Percentiles rank a stretch among this genome's conserved stretches.
Conservation (phyloP, 805 yeast species). For the Pichia membranifaciens region DNA sequence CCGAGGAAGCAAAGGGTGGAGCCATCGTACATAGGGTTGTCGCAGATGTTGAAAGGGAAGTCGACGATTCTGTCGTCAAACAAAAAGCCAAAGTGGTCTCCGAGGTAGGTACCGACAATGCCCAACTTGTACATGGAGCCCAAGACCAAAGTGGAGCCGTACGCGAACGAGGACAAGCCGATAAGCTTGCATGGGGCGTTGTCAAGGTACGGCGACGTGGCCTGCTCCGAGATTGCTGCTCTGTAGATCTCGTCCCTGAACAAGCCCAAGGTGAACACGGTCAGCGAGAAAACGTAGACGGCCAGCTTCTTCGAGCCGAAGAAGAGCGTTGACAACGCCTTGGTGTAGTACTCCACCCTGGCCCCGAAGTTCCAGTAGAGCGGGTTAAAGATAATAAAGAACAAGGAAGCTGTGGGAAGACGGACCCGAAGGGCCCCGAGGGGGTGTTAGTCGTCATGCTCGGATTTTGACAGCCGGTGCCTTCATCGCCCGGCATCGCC, state of each 20-base stretch:
- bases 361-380: slow-evolving; percentile 94
- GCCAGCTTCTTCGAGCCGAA: slow-evolving; percentile 65
- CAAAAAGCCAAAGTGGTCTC: slow-evolving; percentile 94
- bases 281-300: slow-evolving; percentile 75
- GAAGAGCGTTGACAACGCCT: slow-evolving; percentile 65
- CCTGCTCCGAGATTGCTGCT: slow-evolving; percentile 65
- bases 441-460: not conserved
- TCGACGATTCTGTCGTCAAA: slow-evolving; percentile 86
- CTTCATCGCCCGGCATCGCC: no score
- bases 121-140: slow-evolving; percentile 90
- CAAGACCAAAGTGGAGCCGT: slow-evolving; percentile 77
- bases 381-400: slow-evolving; percentile 83
- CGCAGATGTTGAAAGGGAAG: slow-evolving; percentile 86
- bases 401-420: slow-evolving; percentile 39
- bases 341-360: slow-evolving; percentile 73
- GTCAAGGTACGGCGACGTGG: slow-evolving; percentile 51
- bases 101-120: slow-evolving; percentile 92
- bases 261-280: slow-evolving; percentile 83
- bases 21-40: slow-evolving; percentile 97
- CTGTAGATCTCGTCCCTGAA: slow-evolving; percentile 73
- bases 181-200: slow-evolving; percentile 31
- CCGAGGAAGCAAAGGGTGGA: slow-evolving; percentile 87
- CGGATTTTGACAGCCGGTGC: not conserved
- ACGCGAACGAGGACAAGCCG: slow-evolving; percentile 51
- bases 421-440: not conserved